Evolutionary conservation across 345 rosid genomes (phyloP), one percentile per base, ranked within the genome.

Genomic region (Salix dunnii): DNA sequence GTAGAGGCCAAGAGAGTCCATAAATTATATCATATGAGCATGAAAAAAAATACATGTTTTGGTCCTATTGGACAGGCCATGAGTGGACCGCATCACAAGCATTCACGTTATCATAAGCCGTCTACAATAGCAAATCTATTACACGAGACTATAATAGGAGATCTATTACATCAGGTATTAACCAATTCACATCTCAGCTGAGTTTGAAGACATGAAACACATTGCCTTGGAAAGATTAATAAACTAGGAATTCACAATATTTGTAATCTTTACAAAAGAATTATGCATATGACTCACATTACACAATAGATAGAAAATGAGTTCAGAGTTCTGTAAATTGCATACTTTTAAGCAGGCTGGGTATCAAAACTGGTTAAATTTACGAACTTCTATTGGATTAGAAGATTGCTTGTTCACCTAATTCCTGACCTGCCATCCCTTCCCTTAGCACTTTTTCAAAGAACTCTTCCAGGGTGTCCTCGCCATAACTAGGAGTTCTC

Each of bases 381-480:
- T 76, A 31, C 76, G 48, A 60, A 75, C 55, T 63, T 65, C 63
- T 48, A 53, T 65, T 10, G 58, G 74, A 77, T 87, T 83, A 94
- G 80, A 94, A 82, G 81, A 91, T 88, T 60, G 92, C 78, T 66
- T 95, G 99, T 74, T 95, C 97, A 16, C 99, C 98, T 66, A 94
- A 85, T 81, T 94, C 98, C 77, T 92, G 97, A 82, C 98, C 98
- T 14, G 88, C 88, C 97, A 93, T 93, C 25, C 97, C 99, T 72
- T 95, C 99, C 75, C 84, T 90, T 11, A 91, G 79, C 64, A 91
- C 99, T 75, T 84, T 90, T 16, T 81, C 86, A 67, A 93, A 95
- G 83, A 95, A 93, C 4, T 89, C 97, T 73, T 95, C 99, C 84
- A 95, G 79, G 0, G 96, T 93, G 63, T 95, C 97, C 70, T 82